phyloP scores from a whole-genome alignment of 2,329 filamentous ascomycete species.

The Beauveria medogensis region DNA sequence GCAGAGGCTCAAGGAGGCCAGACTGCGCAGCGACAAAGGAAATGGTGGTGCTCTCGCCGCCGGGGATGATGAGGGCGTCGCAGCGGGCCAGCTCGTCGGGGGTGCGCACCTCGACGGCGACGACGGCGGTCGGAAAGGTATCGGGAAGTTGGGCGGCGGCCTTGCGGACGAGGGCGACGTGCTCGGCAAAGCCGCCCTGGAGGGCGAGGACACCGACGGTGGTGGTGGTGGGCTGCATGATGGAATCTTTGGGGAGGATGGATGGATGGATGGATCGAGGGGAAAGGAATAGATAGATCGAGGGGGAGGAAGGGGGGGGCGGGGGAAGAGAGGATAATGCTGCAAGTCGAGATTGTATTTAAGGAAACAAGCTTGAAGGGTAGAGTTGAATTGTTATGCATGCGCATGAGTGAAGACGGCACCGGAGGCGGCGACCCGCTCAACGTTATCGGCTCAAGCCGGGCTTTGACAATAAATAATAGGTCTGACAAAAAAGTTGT shows the following conservation, averaged over 20 bases:
- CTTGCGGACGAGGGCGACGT: conserved; percentile 65
- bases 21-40: conserved; percentile 78
- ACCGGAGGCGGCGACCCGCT: background rate
- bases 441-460: conserved; percentile 2
- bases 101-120: conserved; percentile 74
- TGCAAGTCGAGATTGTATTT: too few species aligned
- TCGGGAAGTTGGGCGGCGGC: conserved; percentile 48
- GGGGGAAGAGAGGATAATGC: too few species aligned
- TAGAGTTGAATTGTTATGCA: background rate
- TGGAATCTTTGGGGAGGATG: background rate
- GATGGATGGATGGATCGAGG: background rate
- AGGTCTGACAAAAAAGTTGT: background rate
- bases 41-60: conserved; percentile 92
- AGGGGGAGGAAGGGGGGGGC: background rate
- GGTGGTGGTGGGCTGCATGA: conserved; percentile 22
- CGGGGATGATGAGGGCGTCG: conserved; percentile 81
- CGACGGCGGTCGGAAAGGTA: conserved; percentile 34
- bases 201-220: conserved; percentile 62
- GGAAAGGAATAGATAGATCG: background rate
- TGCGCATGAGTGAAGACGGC: too few species aligned
- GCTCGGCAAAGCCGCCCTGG: conserved; percentile 89
- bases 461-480: background rate
- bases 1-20: conserved; percentile 71
- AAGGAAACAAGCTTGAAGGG: background rate
- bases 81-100: conserved; percentile 61